phyloP scores from a whole-genome alignment of 495 filamentous ascomycete genomes.

The Aspergillus sclerotioniger region DNA sequence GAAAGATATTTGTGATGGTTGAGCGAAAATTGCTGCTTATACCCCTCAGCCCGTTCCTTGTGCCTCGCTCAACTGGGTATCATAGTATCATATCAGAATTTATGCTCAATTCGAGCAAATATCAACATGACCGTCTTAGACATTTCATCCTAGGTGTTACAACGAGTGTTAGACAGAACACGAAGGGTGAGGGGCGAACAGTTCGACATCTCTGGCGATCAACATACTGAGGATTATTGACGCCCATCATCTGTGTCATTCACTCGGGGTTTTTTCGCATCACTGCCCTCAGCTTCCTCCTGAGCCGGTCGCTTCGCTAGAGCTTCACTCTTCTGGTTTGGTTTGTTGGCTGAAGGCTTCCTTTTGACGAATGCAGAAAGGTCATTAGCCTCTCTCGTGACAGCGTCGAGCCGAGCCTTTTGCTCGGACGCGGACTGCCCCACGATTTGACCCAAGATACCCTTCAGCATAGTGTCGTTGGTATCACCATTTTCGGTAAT shows the following conservation, averaged over 20 bases:
- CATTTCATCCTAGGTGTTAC: too few relatives aligned
- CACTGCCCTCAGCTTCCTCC: conserved; percentile 21
- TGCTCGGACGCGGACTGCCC: conserved; percentile 63
- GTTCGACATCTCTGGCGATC: conserved; percentile 3
- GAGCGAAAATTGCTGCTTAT: too few relatives aligned
- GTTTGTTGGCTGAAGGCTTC: conserved; percentile 49
- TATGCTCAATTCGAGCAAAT: too few relatives aligned
- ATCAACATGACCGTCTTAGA: too few relatives aligned
- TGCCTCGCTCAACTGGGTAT: not conserved
- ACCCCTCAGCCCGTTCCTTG: too few relatives aligned
- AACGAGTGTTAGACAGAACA: not conserved
- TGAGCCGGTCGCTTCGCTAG: conserved; percentile 32
- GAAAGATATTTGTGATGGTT: too few relatives aligned
- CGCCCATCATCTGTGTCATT: conserved; percentile 11
- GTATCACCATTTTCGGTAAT: conserved; percentile 50
- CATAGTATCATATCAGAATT: not conserved
- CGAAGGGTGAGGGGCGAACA: not conserved
- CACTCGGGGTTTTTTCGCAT: conserved; percentile 32
- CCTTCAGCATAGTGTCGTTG: conserved; percentile 51
- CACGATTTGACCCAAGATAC: conserved; percentile 72
- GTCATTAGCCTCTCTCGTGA: conserved; percentile 77
- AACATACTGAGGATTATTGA: not conserved
- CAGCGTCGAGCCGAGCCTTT: conserved; percentile 69
- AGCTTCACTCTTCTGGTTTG: conserved; percentile 12
- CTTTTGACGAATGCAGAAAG: conserved; percentile 77